Evolutionary conservation across 1,284 basidiomycete species (phyloP).

Genomic region (Mycena sp.): DNA sequence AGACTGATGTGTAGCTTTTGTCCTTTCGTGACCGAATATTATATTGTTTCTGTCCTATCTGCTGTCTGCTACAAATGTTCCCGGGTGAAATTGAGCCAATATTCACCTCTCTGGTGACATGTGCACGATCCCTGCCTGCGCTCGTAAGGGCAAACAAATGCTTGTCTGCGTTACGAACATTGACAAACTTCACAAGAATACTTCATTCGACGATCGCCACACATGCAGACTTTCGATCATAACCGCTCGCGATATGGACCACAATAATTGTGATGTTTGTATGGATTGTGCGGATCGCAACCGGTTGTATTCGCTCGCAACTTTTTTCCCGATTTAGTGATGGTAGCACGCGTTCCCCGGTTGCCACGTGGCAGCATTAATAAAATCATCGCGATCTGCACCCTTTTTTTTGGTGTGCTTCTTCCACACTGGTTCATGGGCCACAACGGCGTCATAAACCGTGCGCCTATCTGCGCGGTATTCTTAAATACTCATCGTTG

Average conservation of each 20-base stretch:
- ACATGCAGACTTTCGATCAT: background rate
- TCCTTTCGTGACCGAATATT: too few species aligned
- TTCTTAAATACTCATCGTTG: background rate
- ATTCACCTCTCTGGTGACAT: too few species aligned
- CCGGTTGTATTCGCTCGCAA: too few species aligned
- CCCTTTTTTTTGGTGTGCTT: conserved; percentile 9
- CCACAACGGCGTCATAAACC: background rate
- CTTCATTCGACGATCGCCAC: background rate
- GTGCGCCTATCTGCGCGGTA: background rate
- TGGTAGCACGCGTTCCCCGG: conserved; percentile 2
- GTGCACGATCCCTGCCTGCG: too few species aligned
- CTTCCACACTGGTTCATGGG: background rate
- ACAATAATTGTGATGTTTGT: too few species aligned
- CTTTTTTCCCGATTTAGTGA: too few species aligned
- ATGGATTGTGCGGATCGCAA: too few species aligned
- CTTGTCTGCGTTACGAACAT: background rate
- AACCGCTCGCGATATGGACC: background rate
- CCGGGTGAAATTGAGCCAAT: too few species aligned
- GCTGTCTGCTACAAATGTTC: too few species aligned
- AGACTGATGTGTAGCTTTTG: background rate
- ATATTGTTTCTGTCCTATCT: background rate
- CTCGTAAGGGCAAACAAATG: background rate
- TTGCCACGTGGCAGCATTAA: conserved; percentile 9
- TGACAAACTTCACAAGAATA: background rate
- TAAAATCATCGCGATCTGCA: conserved; percentile 15